Base-by-base conservation (phyloP, 805 yeast genomes). In the Spathaspora passalidarum region DNA sequence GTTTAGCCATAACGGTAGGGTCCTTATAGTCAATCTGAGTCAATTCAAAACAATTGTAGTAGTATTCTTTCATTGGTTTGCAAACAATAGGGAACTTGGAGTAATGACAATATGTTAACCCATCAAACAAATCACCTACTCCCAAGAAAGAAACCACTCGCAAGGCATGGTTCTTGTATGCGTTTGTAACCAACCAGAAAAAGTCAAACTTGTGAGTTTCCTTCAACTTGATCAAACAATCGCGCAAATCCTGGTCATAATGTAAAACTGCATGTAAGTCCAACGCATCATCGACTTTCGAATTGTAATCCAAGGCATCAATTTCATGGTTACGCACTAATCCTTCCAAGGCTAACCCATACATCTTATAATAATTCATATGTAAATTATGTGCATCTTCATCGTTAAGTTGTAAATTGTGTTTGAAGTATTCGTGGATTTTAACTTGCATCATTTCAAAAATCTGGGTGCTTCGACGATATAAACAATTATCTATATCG, bases 261-360 rank as follows among this genome's bases (percentile, higher is more conserved):
- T 70, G 63, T 46, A 92, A 72, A n/a, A 90, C 84, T 43, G 78
- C 70, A 49, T 88, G 91, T 57, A 92, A 74, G 7, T 97, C 97
- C 40, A 92, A 72, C 0, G 97, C 83, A 61, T 92, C 99, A 66
- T 92, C 99, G 13, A 92, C 98, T 54, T 84, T 78, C 39, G 76
- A 73, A 65, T 92, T 92, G 67, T 92, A 92, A 53, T 88, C 94
- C 64, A 92, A 59, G 5, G 97, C 97, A 61, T 92, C 86, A 17
- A 91, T 86, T 51, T 81, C 80, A 56, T 81, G 83, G 54, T 78
- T 69, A 50, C 84, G 66, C 7, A 81, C 86, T 40, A 92, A 72
- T 0, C 99, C 99, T 64, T 92, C 96, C 43, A 92, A 80, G 0
- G 98, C 97, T 49, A 92, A 74, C 1, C 99, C 99, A 58, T 90